phyloP scores from a whole-genome alignment of 345 rosid genomes.

The Erucastrum elatum region DNA sequence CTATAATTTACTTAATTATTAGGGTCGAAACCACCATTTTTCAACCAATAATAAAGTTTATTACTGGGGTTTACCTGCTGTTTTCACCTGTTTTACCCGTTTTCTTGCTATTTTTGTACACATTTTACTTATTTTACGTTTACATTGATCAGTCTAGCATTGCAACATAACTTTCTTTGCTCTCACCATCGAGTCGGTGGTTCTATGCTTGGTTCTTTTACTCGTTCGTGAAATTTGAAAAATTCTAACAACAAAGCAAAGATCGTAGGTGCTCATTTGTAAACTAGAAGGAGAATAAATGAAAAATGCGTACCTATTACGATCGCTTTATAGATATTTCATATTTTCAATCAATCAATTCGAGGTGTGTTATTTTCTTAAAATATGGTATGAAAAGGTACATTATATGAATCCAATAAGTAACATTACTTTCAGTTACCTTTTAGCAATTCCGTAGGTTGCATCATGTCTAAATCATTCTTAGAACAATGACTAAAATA shows the following conservation, averaged over 20 bases:
- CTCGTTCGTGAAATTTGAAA: not conserved
- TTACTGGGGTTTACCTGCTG: not conserved
- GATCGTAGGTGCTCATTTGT: not conserved
- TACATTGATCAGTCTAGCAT: not conserved
- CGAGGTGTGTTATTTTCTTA: not conserved
- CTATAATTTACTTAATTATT: not conserved
- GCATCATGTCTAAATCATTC: conserved; percentile 3
- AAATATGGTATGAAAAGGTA: not conserved
- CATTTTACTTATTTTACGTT: not conserved
- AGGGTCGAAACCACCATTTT: not conserved
- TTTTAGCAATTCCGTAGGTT: conserved; percentile 11
- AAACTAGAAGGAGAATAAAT: not conserved
- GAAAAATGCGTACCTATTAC: not conserved
- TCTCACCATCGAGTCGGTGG: not conserved
- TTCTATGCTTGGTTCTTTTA: not conserved
- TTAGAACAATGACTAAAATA: not conserved
- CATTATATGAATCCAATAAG: not conserved
- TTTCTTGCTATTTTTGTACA: not conserved
- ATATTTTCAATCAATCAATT: conserved; percentile 11
- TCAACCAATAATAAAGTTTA: not conserved
- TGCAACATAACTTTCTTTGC: not conserved
- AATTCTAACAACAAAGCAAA: not conserved
- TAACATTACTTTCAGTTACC: conserved; percentile 36
- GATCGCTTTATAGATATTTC: not conserved
- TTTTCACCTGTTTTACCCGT: not conserved